Percentiles rank a stretch among this genome's conserved stretches.
Evolutionary conservation across 2,329 filamentous ascomycete species (phyloP).

Genomic region (Penicillium fuscoglaucum): DNA sequence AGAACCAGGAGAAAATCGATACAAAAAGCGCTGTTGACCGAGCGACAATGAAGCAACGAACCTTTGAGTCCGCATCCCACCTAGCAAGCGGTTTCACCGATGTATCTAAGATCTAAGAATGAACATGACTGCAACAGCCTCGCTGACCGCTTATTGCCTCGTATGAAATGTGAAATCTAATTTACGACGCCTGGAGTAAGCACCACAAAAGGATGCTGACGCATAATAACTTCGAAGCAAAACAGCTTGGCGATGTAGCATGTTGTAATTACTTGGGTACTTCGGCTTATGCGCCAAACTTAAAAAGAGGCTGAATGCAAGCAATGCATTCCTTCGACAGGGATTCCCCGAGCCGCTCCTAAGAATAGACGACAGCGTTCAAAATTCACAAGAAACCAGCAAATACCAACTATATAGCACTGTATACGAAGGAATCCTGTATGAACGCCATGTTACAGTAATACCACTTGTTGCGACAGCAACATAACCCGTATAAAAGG

Average conservation of each 20-base stretch:
- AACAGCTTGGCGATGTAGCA: not conserved
- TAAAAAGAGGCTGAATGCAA: not conserved
- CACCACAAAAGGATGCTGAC: not conserved
- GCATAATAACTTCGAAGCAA: not conserved
- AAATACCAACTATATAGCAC: not conserved
- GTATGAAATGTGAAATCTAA: not conserved
- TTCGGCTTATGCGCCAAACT: not conserved
- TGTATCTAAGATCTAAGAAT: not conserved
- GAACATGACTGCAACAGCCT: not conserved
- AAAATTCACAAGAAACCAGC: not conserved
- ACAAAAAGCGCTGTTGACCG: not conserved
- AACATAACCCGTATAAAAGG: not conserved
- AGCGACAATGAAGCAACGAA: too few relatives aligned
- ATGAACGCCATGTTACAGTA: not conserved
- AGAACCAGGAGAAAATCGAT: not conserved
- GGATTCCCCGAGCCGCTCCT: not conserved
- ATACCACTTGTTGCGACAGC: slow-evolving; percentile 5
- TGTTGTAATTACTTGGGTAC: not conserved
- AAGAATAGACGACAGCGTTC: not conserved
- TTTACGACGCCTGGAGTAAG: not conserved
- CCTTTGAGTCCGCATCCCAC: not conserved
- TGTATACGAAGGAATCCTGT: not conserved
- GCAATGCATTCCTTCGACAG: slow-evolving; percentile 1
- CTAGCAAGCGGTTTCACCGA: not conserved
- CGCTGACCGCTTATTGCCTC: not conserved